phyloP scores from a whole-genome alignment of 176 grass and related monocot species.

The Luzula sylvatica region DNA sequence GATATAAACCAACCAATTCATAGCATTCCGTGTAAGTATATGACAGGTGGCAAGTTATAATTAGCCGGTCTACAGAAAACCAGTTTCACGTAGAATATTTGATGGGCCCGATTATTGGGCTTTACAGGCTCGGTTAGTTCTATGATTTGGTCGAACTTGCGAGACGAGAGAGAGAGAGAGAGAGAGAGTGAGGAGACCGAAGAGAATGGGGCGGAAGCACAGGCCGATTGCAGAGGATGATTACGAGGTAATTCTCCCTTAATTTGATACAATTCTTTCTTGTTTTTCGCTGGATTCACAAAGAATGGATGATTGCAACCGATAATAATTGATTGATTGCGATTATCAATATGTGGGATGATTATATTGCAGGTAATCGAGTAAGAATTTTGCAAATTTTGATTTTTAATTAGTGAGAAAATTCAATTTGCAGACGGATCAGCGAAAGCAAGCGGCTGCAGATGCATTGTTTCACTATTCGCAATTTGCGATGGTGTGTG shows the following conservation, averaged over 20 bases:
- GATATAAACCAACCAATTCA: no score
- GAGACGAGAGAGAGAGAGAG: neutral
- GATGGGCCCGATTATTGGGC: neutral
- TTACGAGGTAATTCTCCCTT: conserved; percentile 45
- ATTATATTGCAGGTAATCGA: neutral
- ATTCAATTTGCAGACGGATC: conserved; percentile 49
- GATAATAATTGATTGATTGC: no score
- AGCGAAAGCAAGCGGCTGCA: conserved; percentile 76
- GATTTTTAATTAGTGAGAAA: conserved; percentile 4
- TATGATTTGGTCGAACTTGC: neutral
- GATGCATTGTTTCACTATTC: conserved; percentile 89
- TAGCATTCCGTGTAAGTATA: no score
- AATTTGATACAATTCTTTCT: neutral
- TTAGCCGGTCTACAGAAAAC: no score
- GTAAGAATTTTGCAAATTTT: neutral
- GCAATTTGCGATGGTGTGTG: conserved; percentile 87
- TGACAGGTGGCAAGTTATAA: no score
- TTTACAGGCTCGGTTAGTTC: no score
- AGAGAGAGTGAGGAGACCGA: neutral
- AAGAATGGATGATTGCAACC: neutral
- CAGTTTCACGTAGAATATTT: neutral
- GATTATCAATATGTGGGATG: no score
- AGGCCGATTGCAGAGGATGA: conserved; percentile 36
- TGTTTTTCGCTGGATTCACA: neutral
- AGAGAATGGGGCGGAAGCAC: conserved; percentile 34